Evolutionary conservation across 179 eudicot genomes (phyloP), one percentile per base, ranked within the genome.

Genomic region (Amaranthus tricolor): DNA sequence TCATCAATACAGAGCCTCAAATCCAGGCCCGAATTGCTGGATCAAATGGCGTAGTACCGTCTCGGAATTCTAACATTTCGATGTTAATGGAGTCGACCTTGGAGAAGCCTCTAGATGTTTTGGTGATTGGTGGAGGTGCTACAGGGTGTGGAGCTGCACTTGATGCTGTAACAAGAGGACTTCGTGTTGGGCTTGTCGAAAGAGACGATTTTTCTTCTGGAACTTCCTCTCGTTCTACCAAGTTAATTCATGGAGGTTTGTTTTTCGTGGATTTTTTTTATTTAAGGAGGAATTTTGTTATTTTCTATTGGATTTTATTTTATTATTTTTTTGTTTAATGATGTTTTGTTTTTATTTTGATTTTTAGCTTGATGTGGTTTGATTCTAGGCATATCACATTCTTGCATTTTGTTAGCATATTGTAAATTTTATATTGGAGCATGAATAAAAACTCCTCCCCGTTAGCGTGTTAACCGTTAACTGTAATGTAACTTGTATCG

Each of bases 81-180:
- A 76, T 90, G 14, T 62, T 96, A 57, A 69, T 80, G 51, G 90
- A 86, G 47, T 72, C 97, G 58, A 82, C 81, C 49, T 43, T 78
- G 3, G 77, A 86, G 1, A 83, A 88, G 6, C 98, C 98, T 0
- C 88, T 96, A 11, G 99, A 96, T 68, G 72, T 96, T 17, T 92
- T 96, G 9, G 90, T 96, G 14, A 71, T 96, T 11, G 99, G 99
- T 14, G 99, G 99, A 0, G 99, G 99, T 8, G 98, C 91, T 52
- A 96, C 98, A 9, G 99, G 99, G 0, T 88, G 90, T 61, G 99
- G 99, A 7, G 99, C 80, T 4, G 99, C 99, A 5, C 92, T 96
- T 6, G 99, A 96, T 67, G 99, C 94, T 2, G 87, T 72, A 8
- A 89, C 99, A 6, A 82, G 99, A 13, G 99, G 99, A 6, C 92